Evolutionary conservation across 2,329 filamentous ascomycete species (phyloP).

Genomic region (Ascochyta viciae-villosae): DNA sequence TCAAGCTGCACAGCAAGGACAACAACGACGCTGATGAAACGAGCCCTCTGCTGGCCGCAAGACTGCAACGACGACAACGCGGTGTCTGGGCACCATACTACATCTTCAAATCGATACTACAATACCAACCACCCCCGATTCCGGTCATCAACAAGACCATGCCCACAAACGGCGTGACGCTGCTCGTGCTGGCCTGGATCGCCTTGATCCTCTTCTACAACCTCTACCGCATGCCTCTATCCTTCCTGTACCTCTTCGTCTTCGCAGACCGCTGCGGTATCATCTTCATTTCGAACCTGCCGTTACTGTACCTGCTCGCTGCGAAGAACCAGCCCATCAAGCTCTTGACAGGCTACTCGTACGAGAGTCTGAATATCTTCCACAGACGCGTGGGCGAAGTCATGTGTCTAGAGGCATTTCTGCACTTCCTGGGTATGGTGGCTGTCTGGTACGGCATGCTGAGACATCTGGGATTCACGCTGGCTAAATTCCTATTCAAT

Average conservation of each 20-base stretch:
- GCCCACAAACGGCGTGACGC: conserved; percentile 63
- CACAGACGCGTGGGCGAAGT: conserved; percentile 69
- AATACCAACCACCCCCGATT: conserved; percentile 65
- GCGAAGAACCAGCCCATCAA: conserved; percentile 72
- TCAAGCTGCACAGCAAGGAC: conserved; percentile 21
- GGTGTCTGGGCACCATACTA: conserved; percentile 29
- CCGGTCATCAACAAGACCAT: conserved; percentile 64
- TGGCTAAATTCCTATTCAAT: conserved; percentile 60
- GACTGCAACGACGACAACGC: conserved; percentile 2
- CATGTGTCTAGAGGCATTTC: conserved; percentile 64
- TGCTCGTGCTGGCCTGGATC: conserved; percentile 61
- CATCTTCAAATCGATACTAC: conserved; percentile 47
- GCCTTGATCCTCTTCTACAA: conserved; percentile 65
- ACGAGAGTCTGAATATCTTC: conserved; percentile 71
- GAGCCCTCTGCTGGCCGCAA: conserved; percentile 41
- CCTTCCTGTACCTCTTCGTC: conserved; percentile 60
- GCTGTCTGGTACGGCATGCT: conserved; percentile 62
- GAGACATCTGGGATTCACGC: conserved; percentile 57
- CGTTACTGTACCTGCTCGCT: conserved; percentile 66
- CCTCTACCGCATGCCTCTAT: conserved; percentile 60
- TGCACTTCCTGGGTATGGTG: conserved; percentile 65
- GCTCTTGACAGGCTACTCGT: conserved; percentile 67
- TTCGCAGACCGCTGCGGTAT: conserved; percentile 65
- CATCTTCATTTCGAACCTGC: conserved; percentile 60
- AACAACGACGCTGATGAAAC: conserved; percentile 36